phyloP scores from a whole-genome alignment of 257 asterid genomes.

The Nicotiana undulata region DNA sequence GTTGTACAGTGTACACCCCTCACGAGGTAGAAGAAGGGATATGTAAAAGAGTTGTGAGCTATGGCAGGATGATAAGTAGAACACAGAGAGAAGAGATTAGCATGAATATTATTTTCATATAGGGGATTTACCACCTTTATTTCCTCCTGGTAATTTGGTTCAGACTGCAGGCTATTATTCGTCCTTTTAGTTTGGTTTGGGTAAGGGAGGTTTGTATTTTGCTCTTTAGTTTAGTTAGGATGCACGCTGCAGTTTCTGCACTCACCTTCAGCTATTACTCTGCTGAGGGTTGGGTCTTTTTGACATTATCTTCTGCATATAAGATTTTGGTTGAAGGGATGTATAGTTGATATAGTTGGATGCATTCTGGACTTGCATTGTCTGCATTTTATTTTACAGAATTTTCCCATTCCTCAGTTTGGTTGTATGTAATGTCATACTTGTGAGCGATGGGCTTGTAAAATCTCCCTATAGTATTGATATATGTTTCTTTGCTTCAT shows the following conservation, averaged over 20 bases:
- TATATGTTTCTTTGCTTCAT: slow-evolving; percentile 1
- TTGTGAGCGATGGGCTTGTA: slow-evolving; percentile 13
- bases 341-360: slow-evolving; percentile 12
- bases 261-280: not conserved
- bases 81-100: not conserved
- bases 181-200: not conserved
- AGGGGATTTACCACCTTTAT: not conserved
- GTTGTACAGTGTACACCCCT: not conserved
- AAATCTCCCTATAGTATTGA: not conserved
- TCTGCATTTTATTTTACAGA: not conserved
- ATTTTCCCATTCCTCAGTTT: slow-evolving; percentile 2
- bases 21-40: not conserved
- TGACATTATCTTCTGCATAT: slow-evolving; percentile 1
- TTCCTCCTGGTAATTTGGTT: not conserved
- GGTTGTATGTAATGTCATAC: slow-evolving; percentile 16
- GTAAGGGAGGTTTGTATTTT: not conserved
- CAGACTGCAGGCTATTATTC: not conserved
- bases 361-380: not conserved
- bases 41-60: slow-evolving; percentile 13
- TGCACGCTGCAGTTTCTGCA: slow-evolving; percentile 10
- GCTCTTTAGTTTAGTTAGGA: slow-evolving; percentile 3
- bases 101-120: not conserved
- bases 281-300: not conserved
- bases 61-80: slow-evolving; percentile 5
- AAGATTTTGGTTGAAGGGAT: slow-evolving; percentile 22